Evolutionary conservation across 768 basidiomycete genomes (phyloP).

Genomic region (Suillus decipiens): DNA sequence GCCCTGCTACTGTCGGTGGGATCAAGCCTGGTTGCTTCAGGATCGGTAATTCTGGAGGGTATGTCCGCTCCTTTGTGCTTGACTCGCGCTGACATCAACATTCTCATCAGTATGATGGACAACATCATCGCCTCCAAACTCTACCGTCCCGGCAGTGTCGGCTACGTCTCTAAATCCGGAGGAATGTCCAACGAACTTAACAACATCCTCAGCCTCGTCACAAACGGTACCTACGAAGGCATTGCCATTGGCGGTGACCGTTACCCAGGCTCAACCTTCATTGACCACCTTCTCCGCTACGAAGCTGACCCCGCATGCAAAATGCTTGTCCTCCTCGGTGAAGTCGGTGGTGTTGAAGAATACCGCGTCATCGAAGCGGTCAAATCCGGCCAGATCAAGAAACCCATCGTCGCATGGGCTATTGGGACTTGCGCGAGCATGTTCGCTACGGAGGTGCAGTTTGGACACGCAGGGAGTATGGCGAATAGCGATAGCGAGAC

Average conservation of each 20-base stretch:
- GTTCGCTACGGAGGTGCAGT: conserved; percentile 99
- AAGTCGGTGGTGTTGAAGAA: conserved; percentile 98
- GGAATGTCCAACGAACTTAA: conserved; percentile 99
- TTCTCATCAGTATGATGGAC: conserved; percentile 89
- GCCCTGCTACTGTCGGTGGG: conserved; percentile 98
- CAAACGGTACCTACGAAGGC: conserved; percentile 99
- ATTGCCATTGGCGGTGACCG: conserved; percentile 99
- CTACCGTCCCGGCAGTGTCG: conserved; percentile 95
- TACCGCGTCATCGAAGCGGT: conserved; percentile 99
- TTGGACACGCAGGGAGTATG: conserved; percentile 98
- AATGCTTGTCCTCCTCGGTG: conserved; percentile 98
- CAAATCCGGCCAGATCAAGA: conserved; percentile 89
- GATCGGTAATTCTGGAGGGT: conserved; percentile 99
- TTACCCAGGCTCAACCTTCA: conserved; percentile 98
- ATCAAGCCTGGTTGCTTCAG: conserved; percentile 99
- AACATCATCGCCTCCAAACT: conserved; percentile 99
- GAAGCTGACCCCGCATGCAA: conserved; percentile 97
- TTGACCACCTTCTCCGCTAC: conserved; percentile 97
- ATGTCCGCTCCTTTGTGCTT: background rate
- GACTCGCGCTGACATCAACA: background rate
- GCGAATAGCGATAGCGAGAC: conserved; percentile 98
- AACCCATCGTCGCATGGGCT: conserved; percentile 99
- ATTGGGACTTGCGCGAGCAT: conserved; percentile 99
- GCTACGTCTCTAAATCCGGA: conserved; percentile 99
- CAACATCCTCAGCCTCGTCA: conserved; percentile 96